Evolutionary conservation across 1,284 basidiomycete genomes (phyloP).

Genomic region (Apiotrichum brassicae): DNA sequence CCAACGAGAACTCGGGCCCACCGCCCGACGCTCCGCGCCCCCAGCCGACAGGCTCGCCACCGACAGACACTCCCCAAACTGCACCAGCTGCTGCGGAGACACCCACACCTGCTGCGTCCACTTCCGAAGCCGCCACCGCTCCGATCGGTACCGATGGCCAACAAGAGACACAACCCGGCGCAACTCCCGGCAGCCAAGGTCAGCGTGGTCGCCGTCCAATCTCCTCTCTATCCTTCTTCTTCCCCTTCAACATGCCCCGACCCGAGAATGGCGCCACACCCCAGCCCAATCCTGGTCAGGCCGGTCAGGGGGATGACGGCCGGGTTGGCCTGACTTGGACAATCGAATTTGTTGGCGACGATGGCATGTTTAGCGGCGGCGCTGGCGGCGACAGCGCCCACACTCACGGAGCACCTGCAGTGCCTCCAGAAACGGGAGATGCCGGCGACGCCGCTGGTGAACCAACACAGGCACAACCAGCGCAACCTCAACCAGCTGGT

Average conservation of each 20-base stretch:
- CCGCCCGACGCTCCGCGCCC: neutral
- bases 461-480: neutral
- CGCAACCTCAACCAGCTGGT: neutral
- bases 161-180: too few relatives aligned
- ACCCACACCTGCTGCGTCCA: neutral
- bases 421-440: neutral
- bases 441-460: too few relatives aligned
- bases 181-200: neutral
- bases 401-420: too few relatives aligned
- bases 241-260: neutral
- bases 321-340: neutral
- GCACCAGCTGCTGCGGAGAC: neutral
- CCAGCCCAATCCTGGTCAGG: neutral
- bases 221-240: neutral
- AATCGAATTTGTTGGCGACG: too few relatives aligned
- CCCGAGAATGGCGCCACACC: neutral
- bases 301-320: constrained; percentile 1
- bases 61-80: neutral
- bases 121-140: neutral
- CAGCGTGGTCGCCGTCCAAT: neutral
- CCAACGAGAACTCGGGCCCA: neutral
- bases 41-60: neutral
- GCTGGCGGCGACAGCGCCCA: too few relatives aligned
- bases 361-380: too few relatives aligned
- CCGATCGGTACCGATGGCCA: too few relatives aligned